Conservation (phyloP, 345 rosid species). For the Eucalyptus guilfoylei region DNA sequence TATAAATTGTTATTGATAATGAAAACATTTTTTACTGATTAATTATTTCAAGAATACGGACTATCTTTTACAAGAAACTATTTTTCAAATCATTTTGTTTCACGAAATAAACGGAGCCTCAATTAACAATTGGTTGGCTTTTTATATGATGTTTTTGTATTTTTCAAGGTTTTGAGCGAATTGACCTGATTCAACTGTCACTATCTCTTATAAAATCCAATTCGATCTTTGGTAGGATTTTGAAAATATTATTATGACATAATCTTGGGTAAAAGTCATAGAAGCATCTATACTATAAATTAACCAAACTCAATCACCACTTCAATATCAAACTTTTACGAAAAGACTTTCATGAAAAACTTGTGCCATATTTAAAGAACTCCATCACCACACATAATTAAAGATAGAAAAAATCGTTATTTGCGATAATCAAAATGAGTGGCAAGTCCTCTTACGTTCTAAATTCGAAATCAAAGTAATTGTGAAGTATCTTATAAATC, state of each 20-base stretch:
- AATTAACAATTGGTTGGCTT: neutral
- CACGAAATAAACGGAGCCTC: fast-evolving
- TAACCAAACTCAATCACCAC: neutral
- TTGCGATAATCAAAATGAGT: neutral
- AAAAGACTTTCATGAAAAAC: neutral
- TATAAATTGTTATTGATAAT: no score
- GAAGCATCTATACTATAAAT: neutral
- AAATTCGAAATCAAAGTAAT: neutral
- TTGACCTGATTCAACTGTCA: fast-evolving
- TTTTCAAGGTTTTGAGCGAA: neutral
- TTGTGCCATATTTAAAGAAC: neutral
- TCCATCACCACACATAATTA: neutral
- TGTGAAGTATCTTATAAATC: neutral
- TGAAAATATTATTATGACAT: neutral
- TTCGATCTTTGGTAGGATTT: neutral
- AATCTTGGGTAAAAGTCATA: neutral
- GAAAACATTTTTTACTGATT: fast-evolving
- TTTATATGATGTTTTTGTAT: neutral
- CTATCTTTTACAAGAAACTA: fast-evolving
- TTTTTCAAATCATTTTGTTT: no score
- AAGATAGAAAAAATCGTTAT: neutral
- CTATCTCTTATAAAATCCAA: neutral
- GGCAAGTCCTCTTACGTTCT: neutral
- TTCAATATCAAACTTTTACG: neutral
- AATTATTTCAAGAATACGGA: fast-evolving